Evolutionary conservation across 2,329 filamentous ascomycete genomes (phyloP), one percentile per base, ranked within the genome.

Genomic region (Claviceps capensis): DNA sequence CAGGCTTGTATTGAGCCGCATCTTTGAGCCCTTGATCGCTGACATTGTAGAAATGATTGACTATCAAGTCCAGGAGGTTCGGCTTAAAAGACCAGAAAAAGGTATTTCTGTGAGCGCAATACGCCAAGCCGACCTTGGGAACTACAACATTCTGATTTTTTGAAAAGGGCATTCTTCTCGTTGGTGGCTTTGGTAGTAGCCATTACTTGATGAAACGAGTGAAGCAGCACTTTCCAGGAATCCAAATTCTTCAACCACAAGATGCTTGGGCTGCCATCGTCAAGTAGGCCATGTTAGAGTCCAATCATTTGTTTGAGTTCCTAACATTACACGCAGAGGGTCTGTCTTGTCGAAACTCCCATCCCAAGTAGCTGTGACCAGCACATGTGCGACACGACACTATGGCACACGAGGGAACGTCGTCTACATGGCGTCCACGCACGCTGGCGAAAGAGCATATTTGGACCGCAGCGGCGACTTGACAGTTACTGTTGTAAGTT

Each of bases 1-100:
- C n/a, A 45, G 43, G 22, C 13, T 38, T 0, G 48, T 54, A 2
- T 13, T 61, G 6, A 42, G 46, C 0, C 30, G 5, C 0, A 59
- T 61, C 41, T 61, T 61, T 49, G 53, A 57, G 1, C 59, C 59
- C 1, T 46, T 61, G 17, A 53, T 63, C 8, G 37, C 22, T 1
- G 58, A 60, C 11, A 57, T 62, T 16, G 11, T 62, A 2, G 26
- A 23, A 16, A 30, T 45, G 43, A 45, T 62, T 5, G 43, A 52
- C 4, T 55, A 55, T 9, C 58, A 60, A 50, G 53, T 60, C 8
- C 50, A 58, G 36, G 38, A 8, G 6, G 36, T 30, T 17, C 26
- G 19, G 9, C 23, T 23, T 26, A 50, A 52, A 19, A 38, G 45
- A 5, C n/a, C n/a, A n/a, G 43, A 19, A 1, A 34, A 19, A 22